phyloP scores from a whole-genome alignment of 164 flowering plant genomes.

The Piper betle region DNA sequence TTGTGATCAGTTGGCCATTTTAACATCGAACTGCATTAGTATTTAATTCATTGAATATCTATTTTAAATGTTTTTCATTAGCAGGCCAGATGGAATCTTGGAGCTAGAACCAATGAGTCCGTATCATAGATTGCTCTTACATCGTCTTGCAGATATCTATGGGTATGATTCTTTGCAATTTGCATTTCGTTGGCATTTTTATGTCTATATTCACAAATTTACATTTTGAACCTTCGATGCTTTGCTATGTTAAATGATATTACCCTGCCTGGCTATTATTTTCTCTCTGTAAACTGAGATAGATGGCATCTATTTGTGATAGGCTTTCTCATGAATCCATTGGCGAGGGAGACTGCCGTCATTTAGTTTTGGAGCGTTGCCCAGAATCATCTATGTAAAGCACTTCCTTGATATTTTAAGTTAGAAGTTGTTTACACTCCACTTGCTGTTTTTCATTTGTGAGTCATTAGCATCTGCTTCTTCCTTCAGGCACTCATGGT shows the following conservation, averaged over 20 bases:
- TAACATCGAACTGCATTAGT: no score
- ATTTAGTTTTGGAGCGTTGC: slow-evolving; percentile 66
- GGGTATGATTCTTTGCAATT: slow-evolving; percentile 33
- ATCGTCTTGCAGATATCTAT: slow-evolving; percentile 94
- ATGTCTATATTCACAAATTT: background rate
- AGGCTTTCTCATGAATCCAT: slow-evolving; percentile 89
- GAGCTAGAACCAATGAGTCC: slow-evolving; percentile 82
- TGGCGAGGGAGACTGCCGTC: slow-evolving; percentile 90
- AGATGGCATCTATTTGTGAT: slow-evolving; percentile 5
- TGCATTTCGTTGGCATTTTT: background rate
- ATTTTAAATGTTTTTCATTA: slow-evolving; percentile 8
- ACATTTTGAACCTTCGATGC: background rate
- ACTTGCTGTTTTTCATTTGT: background rate
- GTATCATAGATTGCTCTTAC: slow-evolving; percentile 77
- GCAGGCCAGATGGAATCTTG: slow-evolving; percentile 55
- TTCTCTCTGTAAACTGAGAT: background rate
- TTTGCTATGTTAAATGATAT: background rate
- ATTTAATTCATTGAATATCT: background rate
- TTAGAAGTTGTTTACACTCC: background rate
- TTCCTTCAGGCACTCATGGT: background rate
- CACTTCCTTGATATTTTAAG: background rate
- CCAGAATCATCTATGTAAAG: slow-evolving; percentile 75
- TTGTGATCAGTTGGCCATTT: no score
- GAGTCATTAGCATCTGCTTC: background rate
- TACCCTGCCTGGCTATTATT: background rate